Conservation (phyloP, 1,284 basidiomycete species). For the Malassezia dermatis region DNA sequence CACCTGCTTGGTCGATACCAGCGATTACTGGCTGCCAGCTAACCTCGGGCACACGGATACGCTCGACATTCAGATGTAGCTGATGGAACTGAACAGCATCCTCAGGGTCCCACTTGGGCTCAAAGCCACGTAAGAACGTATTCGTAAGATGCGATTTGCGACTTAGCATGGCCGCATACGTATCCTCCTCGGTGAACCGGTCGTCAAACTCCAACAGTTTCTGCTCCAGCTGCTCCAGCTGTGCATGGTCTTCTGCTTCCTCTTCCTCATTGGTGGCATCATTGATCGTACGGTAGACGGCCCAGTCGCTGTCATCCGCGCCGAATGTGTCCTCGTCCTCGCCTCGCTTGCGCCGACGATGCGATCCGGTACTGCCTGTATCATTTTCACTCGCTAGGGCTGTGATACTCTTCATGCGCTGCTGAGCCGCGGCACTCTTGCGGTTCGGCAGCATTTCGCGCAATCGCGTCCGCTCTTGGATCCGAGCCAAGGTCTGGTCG, state of each 20-base stretch:
- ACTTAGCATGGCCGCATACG: slow-evolving; percentile 65
- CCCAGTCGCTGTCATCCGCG: slow-evolving; percentile 91
- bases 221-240: slow-evolving; percentile 66
- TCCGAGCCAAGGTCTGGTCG: slow-evolving; percentile 61
- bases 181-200: slow-evolving; percentile 67
- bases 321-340: slow-evolving; percentile 80
- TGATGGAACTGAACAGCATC: slow-evolving; percentile 59
- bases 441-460: slow-evolving; percentile 76
- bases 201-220: slow-evolving; percentile 76
- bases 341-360: slow-evolving; percentile 39
- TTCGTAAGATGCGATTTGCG: slow-evolving; percentile 72
- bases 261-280: slow-evolving; percentile 79
- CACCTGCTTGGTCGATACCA: slow-evolving; percentile 83
- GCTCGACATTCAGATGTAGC: slow-evolving; percentile 84
- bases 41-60: slow-evolving; percentile 82
- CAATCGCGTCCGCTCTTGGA: slow-evolving; percentile 71
- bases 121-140: slow-evolving; percentile 59
- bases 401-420: slow-evolving; percentile 93
- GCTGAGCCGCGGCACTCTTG: slow-evolving; percentile 89
- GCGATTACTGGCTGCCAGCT: slow-evolving; percentile 89
- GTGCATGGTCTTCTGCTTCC: slow-evolving; percentile 65
- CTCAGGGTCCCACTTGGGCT: slow-evolving; percentile 38
- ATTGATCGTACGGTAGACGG: slow-evolving; percentile 91
- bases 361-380: slow-evolving; percentile 49
- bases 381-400: slow-evolving; percentile 63